A percentile compares a stretch with the other conserved stretches of the same genome.
phyloP scores from a whole-genome alignment of 768 basidiomycete genomes.

The Pulveroboletus frians region DNA sequence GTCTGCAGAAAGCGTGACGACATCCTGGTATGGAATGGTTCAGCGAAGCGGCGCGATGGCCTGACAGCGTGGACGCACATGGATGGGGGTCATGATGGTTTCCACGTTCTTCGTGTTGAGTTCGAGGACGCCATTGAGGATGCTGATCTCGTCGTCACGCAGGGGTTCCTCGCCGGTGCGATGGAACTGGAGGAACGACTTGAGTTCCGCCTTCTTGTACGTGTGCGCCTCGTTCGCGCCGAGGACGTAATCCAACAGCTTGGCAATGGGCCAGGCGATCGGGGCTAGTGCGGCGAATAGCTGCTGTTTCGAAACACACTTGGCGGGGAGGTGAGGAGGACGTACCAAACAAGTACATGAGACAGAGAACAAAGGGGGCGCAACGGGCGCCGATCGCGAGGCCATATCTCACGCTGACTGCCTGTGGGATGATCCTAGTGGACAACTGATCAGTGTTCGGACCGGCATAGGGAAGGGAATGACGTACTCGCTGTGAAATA shows the following conservation, averaged over 20 bases:
- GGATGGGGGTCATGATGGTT: conserved; percentile 78
- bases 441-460: not conserved
- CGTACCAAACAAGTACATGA: conserved; percentile 62
- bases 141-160: conserved; percentile 76
- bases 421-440: conserved; percentile 61
- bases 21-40: conserved; percentile 47
- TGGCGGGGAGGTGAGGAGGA: not conserved
- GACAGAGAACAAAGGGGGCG: conserved; percentile 62
- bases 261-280: conserved; percentile 67
- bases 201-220: conserved; percentile 79
- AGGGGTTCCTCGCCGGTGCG: conserved; percentile 69
- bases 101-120: conserved; percentile 72
- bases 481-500: conserved; percentile 35
- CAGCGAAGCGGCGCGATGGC: not conserved
- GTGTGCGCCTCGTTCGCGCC: conserved; percentile 68
- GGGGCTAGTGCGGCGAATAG: conserved; percentile 44
- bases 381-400: conserved; percentile 75
- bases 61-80: conserved; percentile 32
- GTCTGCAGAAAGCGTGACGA: conserved; percentile 74
- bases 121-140: conserved; percentile 75
- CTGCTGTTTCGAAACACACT: too few species aligned
- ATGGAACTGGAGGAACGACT: conserved; percentile 77
- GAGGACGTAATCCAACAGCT: conserved; percentile 74
- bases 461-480: not conserved
- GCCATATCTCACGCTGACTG: conserved; percentile 74